phyloP scores from a whole-genome alignment of 2,329 filamentous ascomycete species.

The Grosmannia serpens region DNA sequence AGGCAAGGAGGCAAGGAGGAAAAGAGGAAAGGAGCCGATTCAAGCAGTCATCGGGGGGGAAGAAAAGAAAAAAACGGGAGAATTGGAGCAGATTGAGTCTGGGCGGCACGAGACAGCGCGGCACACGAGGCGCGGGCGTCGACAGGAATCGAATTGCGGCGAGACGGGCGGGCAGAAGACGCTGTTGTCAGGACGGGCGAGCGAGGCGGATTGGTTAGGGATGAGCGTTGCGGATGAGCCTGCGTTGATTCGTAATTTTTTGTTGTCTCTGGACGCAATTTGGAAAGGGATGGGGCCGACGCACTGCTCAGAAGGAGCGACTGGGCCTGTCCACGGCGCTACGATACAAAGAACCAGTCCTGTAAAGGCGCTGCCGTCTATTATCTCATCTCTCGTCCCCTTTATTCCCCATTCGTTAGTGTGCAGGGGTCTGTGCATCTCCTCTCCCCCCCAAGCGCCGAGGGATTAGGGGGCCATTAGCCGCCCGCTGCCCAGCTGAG shows the following conservation, averaged over 20 bases:
- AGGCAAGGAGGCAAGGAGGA: too few relatives aligned
- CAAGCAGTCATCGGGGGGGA: not conserved
- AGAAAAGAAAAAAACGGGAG: not conserved
- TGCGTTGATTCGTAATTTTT: not conserved
- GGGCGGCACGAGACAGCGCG: not conserved
- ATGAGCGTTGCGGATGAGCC: not conserved
- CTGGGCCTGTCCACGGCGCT: not conserved
- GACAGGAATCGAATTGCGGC: too few relatives aligned
- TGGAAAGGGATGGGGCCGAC: not conserved
- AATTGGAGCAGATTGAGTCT: not conserved
- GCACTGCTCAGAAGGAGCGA: not conserved
- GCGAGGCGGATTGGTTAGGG: not conserved
- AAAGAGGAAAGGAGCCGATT: not conserved
- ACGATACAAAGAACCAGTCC: too few relatives aligned
- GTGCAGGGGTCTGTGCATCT: not conserved
- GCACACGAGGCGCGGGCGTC: not conserved
- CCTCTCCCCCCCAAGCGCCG: not conserved
- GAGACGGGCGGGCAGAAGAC: too few relatives aligned
- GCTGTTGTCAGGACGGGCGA: too few relatives aligned
- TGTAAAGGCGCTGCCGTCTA: not conserved
- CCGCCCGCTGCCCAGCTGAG: not conserved
- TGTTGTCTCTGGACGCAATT: not conserved
- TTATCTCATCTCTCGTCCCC: not conserved
- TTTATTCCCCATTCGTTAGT: not conserved
- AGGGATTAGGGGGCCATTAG: not conserved